Evolutionary conservation across 1,139 yeast genomes (phyloP), one percentile per base, ranked within the genome.

Genomic region (Pichia sp.): DNA sequence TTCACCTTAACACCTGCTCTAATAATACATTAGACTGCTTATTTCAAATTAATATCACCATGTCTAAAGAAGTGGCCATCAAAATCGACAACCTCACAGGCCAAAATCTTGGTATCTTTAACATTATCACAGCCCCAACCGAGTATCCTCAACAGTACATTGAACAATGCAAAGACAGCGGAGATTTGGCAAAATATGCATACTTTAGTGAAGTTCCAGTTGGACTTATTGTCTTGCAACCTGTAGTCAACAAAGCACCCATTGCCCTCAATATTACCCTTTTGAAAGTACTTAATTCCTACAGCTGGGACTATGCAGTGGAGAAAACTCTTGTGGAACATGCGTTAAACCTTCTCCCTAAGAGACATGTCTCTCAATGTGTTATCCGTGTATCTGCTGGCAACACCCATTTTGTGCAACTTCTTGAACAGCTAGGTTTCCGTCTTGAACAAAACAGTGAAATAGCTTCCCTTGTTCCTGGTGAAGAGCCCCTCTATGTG

Each of bases 281-380:
- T 3, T 67, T 88, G 46, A 87, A 83, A 0, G 91, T 87, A 9
- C 70, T 86, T 57, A 71, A 77, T 44, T 77, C 80, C 0, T 88
- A 86, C 66, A 44, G 58, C 11, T 70, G 84, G 56, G 67, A 73
- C 33, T 71, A 73, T 57, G 87, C 89, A 0, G 75, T 87, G 45
- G 96, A 90, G n/a, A 65, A 71, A 14, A 69, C 73, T 61, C 72
- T 87, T 48, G 66, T 88, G 50, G 71, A 76, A 2, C 81, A 74
- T 66, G 68, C 85, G 22, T 73, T 80, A 36, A 77, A 76, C 36
- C 74, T 79, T 53, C 79, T 89, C 6, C 75, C 57, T 14, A 67
- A 65, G 49, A 71, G 73, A 53, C 68, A 70, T 51, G 79, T 76
- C 22, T 58, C 51, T 22, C 49, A 51, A 14, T 54, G 58, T 25